Conservation (phyloP, 2,329 filamentous ascomycete genomes). For the Cladosporium sp. region DNA sequence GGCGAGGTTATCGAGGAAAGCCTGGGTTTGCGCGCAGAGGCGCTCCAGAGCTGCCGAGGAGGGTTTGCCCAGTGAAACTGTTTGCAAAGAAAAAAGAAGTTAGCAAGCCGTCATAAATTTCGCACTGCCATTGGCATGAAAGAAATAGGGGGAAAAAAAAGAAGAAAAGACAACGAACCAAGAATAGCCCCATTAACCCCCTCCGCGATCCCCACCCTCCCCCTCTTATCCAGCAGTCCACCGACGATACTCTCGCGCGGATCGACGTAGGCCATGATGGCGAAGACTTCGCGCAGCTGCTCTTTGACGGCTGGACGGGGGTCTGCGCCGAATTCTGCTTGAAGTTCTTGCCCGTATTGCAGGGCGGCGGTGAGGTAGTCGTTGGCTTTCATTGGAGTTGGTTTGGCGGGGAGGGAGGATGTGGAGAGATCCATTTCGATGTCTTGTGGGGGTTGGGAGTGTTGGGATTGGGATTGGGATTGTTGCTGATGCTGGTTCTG, state of each 20-base stretch:
- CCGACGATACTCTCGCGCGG: constrained; percentile 74
- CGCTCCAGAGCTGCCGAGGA: constrained; percentile 80
- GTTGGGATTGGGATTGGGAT: constrained; percentile 9
- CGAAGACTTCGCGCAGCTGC: constrained; percentile 78
- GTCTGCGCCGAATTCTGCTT: constrained; percentile 71
- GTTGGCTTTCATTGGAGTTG: constrained; percentile 23
- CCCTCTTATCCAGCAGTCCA: constrained; percentile 70
- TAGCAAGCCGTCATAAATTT: neutral
- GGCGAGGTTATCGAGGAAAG: constrained; percentile 75
- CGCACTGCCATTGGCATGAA: too few relatives aligned
- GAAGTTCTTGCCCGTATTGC: constrained; percentile 72
- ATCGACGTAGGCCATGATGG: constrained; percentile 80
- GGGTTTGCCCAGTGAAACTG: constrained; percentile 86
- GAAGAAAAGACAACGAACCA: constrained; percentile 51
- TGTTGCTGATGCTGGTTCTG: too few relatives aligned
- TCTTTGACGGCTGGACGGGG: constrained; percentile 57
- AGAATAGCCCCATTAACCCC: constrained; percentile 91
- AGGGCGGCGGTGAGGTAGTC: constrained; percentile 66
- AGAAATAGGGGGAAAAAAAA: too few relatives aligned
- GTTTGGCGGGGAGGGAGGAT: constrained; percentile 13
- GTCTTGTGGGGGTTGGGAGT: constrained; percentile 24
- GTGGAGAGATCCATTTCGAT: constrained; percentile 32
- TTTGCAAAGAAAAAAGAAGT: neutral
- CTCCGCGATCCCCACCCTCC: constrained; percentile 76
- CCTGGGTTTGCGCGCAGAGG: constrained; percentile 78